A percentile compares a stretch with the other conserved stretches of the same genome.
phyloP scores from a whole-genome alignment of 176 grass and related monocot species.

The Chrysopogon serrulatus region DNA sequence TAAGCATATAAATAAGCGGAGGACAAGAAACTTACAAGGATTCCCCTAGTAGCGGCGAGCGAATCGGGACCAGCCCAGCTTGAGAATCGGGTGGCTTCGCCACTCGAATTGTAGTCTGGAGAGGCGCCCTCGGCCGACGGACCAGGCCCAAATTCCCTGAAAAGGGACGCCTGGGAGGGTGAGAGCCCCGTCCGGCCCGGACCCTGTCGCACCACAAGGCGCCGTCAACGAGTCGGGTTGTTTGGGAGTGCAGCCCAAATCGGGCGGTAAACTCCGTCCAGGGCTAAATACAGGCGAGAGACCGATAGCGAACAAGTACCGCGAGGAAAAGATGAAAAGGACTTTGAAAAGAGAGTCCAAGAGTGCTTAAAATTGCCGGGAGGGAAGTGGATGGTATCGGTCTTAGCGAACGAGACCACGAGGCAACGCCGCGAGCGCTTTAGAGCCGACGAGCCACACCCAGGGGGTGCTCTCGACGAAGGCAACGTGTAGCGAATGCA shows the following conservation, averaged over 20 bases:
- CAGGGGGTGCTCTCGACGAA: too few relatives aligned
- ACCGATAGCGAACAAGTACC: slow-evolving; percentile 77
- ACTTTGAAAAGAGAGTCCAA: slow-evolving; percentile 59
- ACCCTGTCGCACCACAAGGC: slow-evolving; percentile 45
- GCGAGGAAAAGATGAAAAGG: slow-evolving; percentile 71
- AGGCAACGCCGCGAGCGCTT: too few relatives aligned
- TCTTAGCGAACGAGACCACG: too few relatives aligned
- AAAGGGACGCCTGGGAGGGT: slow-evolving; percentile 49
- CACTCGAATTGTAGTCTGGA: too few relatives aligned
- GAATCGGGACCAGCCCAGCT: slow-evolving; percentile 16
- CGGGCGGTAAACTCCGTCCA: slow-evolving; percentile 44
- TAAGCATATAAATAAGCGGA: background rate
- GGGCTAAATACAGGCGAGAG: slow-evolving; percentile 66
- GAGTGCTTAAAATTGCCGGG: too few relatives aligned
- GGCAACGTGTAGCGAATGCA: too few relatives aligned
- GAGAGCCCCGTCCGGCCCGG: slow-evolving; percentile 45
- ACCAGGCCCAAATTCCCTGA: too few relatives aligned
- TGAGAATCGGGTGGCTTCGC: too few relatives aligned
- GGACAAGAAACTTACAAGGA: slow-evolving; percentile 26
- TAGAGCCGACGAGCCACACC: too few relatives aligned
- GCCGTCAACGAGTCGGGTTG: slow-evolving; percentile 52
- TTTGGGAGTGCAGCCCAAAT: slow-evolving; percentile 60
- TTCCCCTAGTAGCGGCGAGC: slow-evolving; percentile 38
- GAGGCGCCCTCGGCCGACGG: too few relatives aligned
- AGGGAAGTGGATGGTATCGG: too few relatives aligned